Evolutionary conservation across 306 rosid genomes (phyloP).

Genomic region (Fragaria ananassa): DNA sequence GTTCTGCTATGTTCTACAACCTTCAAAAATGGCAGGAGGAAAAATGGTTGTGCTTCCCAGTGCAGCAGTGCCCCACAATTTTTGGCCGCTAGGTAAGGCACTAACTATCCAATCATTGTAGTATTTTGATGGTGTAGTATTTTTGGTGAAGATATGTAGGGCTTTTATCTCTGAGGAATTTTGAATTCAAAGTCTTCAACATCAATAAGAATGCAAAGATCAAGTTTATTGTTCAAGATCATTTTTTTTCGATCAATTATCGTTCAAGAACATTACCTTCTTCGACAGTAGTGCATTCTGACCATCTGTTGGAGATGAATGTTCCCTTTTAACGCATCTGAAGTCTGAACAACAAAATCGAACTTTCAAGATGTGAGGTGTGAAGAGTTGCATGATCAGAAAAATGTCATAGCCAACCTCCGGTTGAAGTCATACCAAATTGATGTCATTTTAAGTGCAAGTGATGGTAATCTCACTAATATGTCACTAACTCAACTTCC

Average conservation of each 20-base stretch:
- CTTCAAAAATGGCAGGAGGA: neutral
- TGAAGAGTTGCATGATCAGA: neutral
- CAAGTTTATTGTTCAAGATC: neutral
- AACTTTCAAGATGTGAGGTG: neutral
- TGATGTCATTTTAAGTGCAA: neutral
- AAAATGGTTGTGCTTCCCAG: neutral
- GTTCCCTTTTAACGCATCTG: neutral
- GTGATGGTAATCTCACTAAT: neutral
- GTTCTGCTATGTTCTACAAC: neutral
- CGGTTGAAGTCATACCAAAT: neutral
- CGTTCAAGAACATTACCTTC: neutral
- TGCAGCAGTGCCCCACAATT: neutral
- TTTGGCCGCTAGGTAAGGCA: neutral
- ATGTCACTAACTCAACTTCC: neutral
- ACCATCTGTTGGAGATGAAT: neutral
- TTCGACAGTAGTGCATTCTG: neutral
- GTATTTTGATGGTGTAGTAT: no score
- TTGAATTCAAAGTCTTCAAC: neutral
- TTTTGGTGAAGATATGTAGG: no score
- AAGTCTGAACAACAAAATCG: neutral
- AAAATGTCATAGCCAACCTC: neutral
- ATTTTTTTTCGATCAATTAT: no score
- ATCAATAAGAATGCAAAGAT: no score
- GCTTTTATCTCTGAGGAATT: no score
- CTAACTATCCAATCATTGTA: neutral